A percentile compares a stretch with the other conserved stretches of the same genome.
Evolutionary conservation across 371 early-diverging fungal species (phyloP).

Genomic region (Syncephalastrum sp.): DNA sequence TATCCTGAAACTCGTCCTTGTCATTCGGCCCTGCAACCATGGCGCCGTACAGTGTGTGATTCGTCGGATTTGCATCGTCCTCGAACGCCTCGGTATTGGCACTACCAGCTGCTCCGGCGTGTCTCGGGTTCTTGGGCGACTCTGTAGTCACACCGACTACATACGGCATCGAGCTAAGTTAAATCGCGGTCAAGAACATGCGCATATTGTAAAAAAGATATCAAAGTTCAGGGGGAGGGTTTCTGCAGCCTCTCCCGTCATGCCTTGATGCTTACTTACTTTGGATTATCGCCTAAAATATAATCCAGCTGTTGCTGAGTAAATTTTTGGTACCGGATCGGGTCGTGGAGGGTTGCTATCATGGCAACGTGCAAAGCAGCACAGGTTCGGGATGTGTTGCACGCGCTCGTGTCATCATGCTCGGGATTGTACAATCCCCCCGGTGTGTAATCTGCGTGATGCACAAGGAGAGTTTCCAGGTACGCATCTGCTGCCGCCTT

Average conservation of each 20-base stretch:
- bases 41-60: slow-evolving; percentile 52
- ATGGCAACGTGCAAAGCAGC: slow-evolving; percentile 25
- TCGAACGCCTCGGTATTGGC: slow-evolving; percentile 14
- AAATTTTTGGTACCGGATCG: slow-evolving; percentile 27
- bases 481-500: slow-evolving; percentile 17
- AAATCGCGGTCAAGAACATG: background rate
- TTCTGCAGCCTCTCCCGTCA: background rate
- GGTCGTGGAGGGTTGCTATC: slow-evolving; percentile 17
- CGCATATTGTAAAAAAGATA: background rate
- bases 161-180: slow-evolving; percentile 42
- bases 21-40: slow-evolving; percentile 56
- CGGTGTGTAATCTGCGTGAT: slow-evolving; percentile 26
- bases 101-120: slow-evolving; percentile 58
- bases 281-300: slow-evolving; percentile 47
- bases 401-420: slow-evolving; percentile 36
- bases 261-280: slow-evolving; percentile 19
- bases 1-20: slow-evolving; percentile 45
- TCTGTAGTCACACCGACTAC: slow-evolving; percentile 53
- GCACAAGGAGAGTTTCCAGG: slow-evolving; percentile 21
- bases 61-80: slow-evolving; percentile 18
- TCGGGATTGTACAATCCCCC: slow-evolving; percentile 38
- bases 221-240: background rate
- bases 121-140: slow-evolving; percentile 57
- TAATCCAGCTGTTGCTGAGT: slow-evolving; percentile 46
- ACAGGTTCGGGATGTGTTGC: slow-evolving; percentile 29